These are phyloP conservation scores for Umbelopsis vinacea DNA, from an alignment of 192 early-diverging fungal species.

Conservation along the genomic window DNA sequence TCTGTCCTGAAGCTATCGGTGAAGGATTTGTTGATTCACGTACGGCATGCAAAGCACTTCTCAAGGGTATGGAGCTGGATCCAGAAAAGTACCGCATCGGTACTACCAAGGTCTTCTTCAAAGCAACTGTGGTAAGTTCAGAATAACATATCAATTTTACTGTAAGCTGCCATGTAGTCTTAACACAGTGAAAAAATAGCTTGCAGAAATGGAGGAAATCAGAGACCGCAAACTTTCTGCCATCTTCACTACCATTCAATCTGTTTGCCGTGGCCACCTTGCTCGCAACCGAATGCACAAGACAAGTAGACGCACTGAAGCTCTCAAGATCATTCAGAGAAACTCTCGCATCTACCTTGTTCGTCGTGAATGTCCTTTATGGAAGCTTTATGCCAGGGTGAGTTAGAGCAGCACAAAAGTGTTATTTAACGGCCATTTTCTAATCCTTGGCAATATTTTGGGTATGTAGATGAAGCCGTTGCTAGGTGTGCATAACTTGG, in stretches of 20 bases:
- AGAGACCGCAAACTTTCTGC: conserved; percentile 84
- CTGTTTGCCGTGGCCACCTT: conserved; percentile 82
- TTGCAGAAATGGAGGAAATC: conserved; percentile 93
- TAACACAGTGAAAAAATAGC: conserved; percentile 35
- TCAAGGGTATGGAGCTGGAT: conserved; percentile 80
- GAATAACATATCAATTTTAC: background rate
- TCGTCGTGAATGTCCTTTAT: conserved; percentile 94
- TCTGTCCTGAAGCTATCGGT: conserved; percentile 79
- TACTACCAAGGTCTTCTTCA: conserved; percentile 95
- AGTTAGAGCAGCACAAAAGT: conserved; percentile 61
- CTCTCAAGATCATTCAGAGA: conserved; percentile 92
- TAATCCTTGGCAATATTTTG: background rate
- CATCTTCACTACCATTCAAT: conserved; percentile 86
- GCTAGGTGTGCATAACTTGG: conserved; percentile 12
- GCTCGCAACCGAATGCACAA: conserved; percentile 67
- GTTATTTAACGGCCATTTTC: background rate
- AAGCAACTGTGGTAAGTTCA: conserved; percentile 87
- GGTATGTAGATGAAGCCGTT: background rate
- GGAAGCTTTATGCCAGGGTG: conserved; percentile 91
- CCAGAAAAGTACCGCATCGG: conserved; percentile 86
- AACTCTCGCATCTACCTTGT: conserved; percentile 91
- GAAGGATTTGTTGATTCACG: conserved; percentile 90
- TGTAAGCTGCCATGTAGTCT: background rate
- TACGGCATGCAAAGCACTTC: conserved; percentile 78
- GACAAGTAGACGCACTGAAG: conserved; percentile 68